Evolutionary conservation across 139 green algal species (phyloP).

Genomic region (Gonium pectorale): DNA sequence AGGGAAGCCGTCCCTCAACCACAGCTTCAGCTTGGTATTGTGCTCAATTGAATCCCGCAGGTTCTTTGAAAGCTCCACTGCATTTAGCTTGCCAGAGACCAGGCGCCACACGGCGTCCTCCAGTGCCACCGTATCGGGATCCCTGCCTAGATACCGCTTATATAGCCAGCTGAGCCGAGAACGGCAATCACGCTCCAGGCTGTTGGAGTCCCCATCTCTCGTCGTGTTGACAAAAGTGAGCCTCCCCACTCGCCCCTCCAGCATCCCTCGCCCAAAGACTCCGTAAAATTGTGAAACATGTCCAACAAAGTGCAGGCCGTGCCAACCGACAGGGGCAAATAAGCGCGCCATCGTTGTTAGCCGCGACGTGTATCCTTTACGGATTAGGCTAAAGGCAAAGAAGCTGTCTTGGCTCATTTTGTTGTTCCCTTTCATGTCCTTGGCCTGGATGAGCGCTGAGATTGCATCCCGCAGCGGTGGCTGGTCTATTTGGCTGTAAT

Average conservation of each 20-base stretch:
- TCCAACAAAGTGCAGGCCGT: background rate
- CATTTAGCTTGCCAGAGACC: background rate
- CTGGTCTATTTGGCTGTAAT: background rate
- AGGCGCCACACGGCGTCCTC: background rate
- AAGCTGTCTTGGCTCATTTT: background rate
- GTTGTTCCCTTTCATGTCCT: background rate
- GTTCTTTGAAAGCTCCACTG: background rate
- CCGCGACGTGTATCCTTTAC: background rate
- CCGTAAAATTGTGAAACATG: background rate
- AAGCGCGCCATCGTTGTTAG: background rate
- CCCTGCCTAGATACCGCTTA: background rate
- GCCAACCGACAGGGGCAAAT: conserved; percentile 8
- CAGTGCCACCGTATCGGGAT: background rate
- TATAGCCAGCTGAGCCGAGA: background rate
- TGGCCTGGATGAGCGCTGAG: background rate
- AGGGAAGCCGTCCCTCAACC: no score
- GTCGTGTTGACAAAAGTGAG: background rate
- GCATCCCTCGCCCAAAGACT: conserved; percentile 8
- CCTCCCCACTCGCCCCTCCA: background rate
- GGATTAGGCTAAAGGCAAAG: no score
- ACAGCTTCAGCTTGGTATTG: background rate
- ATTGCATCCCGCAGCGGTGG: background rate
- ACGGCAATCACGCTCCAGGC: background rate
- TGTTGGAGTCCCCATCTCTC: background rate
- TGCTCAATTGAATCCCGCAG: background rate